These are phyloP conservation scores for Neurospora sp. DNA, from an alignment of 495 filamentous ascomycete species.

Conservation along the genomic window DNA sequence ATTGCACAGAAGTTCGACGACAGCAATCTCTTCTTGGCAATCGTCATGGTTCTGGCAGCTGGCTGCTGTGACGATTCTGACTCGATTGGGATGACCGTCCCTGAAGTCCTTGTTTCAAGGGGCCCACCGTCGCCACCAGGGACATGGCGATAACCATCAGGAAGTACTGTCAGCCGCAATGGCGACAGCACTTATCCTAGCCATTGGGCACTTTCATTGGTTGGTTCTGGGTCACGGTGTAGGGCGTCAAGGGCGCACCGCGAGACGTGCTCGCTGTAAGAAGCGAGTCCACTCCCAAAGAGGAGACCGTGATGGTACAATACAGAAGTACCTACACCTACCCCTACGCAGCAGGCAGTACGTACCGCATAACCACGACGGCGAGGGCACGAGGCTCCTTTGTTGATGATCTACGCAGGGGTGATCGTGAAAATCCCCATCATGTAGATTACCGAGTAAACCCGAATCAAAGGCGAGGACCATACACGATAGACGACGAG, in stretches of 20 bases:
- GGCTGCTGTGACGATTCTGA: neutral
- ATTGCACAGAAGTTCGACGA: neutral
- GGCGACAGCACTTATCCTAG: neutral
- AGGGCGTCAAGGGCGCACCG: neutral
- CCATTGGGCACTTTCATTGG: neutral
- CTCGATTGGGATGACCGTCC: neutral
- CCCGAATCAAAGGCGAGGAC: conserved; percentile 2
- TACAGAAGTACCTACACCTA: neutral
- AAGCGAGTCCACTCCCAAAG: neutral
- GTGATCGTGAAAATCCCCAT: neutral
- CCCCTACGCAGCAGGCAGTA: neutral
- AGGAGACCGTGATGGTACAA: neutral
- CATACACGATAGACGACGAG: neutral
- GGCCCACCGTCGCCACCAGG: conserved; percentile 8
- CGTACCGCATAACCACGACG: neutral
- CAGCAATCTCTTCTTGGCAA: neutral
- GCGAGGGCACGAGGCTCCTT: neutral
- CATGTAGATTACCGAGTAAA: conserved; percentile 3
- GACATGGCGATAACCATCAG: neutral
- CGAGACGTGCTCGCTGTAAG: neutral
- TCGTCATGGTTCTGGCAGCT: neutral
- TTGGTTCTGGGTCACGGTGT: neutral
- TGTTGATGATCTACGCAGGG: conserved; percentile 5
- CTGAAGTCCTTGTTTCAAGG: conserved; percentile 1
- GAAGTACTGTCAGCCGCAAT: neutral